Evolutionary conservation across 176 grass and related monocot species (phyloP), one percentile per base, ranked within the genome.

Genomic region (Aechmea fasciata): DNA sequence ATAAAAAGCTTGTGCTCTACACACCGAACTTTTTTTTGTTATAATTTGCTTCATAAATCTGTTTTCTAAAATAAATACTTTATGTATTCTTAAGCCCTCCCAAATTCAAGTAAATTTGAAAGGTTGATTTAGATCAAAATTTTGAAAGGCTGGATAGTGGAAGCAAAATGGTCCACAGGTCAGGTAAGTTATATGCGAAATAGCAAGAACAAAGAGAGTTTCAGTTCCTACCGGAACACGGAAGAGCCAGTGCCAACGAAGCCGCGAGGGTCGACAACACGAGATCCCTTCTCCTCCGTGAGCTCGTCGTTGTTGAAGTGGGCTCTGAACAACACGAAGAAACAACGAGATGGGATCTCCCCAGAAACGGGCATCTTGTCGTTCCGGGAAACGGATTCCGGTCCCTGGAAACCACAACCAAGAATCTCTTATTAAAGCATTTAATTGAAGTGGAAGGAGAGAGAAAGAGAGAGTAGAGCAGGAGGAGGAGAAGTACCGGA

Each of bases 261-360:
- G 81, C 73, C 59, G 71, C 65, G 66, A 92, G 82, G 69, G 79
- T 80, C 52, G 75, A 78, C 23, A 97, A 75, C 74, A 97, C 10
- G 49, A 97, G 76, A 75, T 73, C 69, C 82, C 94, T 80, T 78
- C 94, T 80, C 76, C 94, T 90, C 63, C 80, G 73, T 69, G 77
- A n/a, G 66, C 70, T 66, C 70, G 47, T n/a, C 67, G 13, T 75
- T 17, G 59, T 48, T n/a, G 53, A 54, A 57, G 49, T 5, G 14
- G 81, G 64, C 64, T n/a, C 47, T 17, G 67, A 77, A 57, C 77
- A 75, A 72, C 72, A 84, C 8, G 57, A 85, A n/a, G 57, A 85
- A n/a, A 87, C 68, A 8, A 83, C 52, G 10, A 73, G 14, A 49
- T 48, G 14, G 10, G 19, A 83, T 65, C 71, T 78, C 51, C 66